These are phyloP conservation scores for Saksenaea vasiformis DNA, from an alignment of 371 early-diverging fungal genomes.

Conservation along the genomic window DNA sequence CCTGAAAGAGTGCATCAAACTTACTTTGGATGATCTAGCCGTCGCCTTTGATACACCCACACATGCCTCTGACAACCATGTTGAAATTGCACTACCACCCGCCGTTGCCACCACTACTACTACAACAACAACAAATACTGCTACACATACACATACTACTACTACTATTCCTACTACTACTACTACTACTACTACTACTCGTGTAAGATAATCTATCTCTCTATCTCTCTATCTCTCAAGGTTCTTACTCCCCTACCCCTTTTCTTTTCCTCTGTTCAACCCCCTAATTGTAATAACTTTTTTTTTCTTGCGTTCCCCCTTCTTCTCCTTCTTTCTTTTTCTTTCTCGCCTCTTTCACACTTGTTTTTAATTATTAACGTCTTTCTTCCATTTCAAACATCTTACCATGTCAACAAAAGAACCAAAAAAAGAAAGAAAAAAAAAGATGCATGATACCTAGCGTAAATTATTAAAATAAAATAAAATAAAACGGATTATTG, in stretches of 20 bases:
- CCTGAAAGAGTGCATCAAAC: slow-evolving; percentile 22
- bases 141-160: background rate
- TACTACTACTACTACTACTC: background rate
- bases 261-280: no score
- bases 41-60: background rate
- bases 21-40: slow-evolving; percentile 10
- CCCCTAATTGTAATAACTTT: background rate
- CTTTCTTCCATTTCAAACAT: no score
- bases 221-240: no score
- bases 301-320: background rate
- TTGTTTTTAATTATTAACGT: background rate
- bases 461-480: no score
- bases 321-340: background rate
- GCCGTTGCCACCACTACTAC: no score
- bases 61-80: background rate
- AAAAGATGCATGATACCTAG: no score
- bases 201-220: background rate
- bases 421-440: no score
- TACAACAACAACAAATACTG: background rate
- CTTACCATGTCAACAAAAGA: no score
- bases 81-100: background rate
- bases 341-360: background rate
- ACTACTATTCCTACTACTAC: no score
- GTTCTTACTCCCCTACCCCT: no score
- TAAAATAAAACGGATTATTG: no score